phyloP scores from a whole-genome alignment of 179 eudicot species.

The Pouteria campechiana region DNA sequence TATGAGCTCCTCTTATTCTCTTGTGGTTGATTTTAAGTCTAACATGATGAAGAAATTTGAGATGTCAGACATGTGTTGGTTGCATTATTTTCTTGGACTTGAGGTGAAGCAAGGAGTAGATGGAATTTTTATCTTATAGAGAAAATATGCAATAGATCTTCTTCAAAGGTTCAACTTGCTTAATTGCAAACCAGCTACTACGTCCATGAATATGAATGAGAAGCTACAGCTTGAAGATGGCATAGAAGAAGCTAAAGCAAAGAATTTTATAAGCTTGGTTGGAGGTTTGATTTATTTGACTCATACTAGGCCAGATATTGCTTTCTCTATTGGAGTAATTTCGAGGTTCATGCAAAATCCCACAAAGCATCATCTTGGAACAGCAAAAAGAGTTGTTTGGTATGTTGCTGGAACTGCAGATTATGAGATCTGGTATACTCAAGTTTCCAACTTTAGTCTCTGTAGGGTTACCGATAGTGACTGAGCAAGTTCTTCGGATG shows the following conservation, averaged over 20 bases:
- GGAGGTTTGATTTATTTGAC: slow-evolving; percentile 7
- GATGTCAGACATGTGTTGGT: slow-evolving; percentile 1
- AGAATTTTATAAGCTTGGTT: not conserved
- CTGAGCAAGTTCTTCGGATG: slow-evolving; percentile 5
- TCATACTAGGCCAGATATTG: slow-evolving; percentile 1
- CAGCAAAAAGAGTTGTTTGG: not conserved
- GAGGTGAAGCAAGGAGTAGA: too few species aligned
- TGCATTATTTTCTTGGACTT: too few species aligned
- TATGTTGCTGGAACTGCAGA: slow-evolving; percentile 1
- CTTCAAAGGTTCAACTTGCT: not conserved
- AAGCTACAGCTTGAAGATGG: not conserved
- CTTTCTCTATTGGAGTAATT: slow-evolving; percentile 2
- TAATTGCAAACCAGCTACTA: not conserved
- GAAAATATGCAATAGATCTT: not conserved
- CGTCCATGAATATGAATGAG: slow-evolving; percentile 2
- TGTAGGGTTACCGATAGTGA: slow-evolving; percentile 4
- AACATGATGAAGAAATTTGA: not conserved
- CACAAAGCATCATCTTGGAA: not conserved
- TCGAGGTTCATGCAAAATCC: slow-evolving; percentile 6
- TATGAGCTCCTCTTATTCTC: not conserved
- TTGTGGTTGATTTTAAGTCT: not conserved
- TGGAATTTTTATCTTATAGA: too few species aligned
- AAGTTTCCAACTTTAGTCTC: not conserved
- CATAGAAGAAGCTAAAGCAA: not conserved
- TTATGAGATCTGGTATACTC: too few species aligned